phyloP scores from a whole-genome alignment of 495 filamentous ascomycete species.

The Penicilliopsis zonata region DNA sequence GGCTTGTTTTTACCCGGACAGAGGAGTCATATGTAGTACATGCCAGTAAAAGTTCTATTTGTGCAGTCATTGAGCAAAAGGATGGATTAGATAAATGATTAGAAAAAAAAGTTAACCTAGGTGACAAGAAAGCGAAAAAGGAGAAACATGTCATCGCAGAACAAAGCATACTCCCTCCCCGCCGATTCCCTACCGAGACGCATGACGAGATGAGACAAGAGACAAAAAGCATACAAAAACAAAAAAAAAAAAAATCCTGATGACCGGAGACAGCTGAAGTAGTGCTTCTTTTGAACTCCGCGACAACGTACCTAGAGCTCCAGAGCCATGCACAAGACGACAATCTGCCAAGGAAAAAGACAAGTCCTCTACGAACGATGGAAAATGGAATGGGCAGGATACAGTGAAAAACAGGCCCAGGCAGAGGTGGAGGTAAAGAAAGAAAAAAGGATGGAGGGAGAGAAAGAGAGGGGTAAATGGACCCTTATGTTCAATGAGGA shows the following conservation, averaged over 20 bases:
- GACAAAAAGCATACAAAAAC: too few relatives aligned
- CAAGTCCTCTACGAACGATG: too few relatives aligned
- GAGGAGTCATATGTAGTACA: too few relatives aligned
- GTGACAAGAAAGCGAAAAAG: conserved; percentile 5
- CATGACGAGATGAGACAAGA: conserved; percentile 1
- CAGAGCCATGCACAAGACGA: conserved; percentile 27
- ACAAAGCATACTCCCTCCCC: conserved; percentile 8
- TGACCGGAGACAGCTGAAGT: background rate
- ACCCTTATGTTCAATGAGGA: too few relatives aligned
- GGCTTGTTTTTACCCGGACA: conserved; percentile 5
- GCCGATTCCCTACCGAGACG: conserved; percentile 4
- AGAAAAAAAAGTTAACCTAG: conserved; percentile 6
- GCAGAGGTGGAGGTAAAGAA: background rate
- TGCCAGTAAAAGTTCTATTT: too few relatives aligned
- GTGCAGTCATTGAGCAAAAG: too few relatives aligned
- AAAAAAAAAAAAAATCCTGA: conserved; percentile 3
- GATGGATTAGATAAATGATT: conserved; percentile 1
- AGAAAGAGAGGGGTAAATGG: conserved; percentile 4
- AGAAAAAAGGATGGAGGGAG: background rate
- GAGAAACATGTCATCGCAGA: conserved; percentile 1
- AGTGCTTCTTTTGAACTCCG: conserved; percentile 7
- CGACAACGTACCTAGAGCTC: conserved; percentile 24
- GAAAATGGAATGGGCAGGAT: too few relatives aligned
- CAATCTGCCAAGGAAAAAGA: conserved; percentile 1
- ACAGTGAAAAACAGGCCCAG: background rate